These are phyloP conservation scores for Alternaria alternata DNA, from an alignment of 2,329 filamentous ascomycete genomes.

Conservation along the genomic window DNA sequence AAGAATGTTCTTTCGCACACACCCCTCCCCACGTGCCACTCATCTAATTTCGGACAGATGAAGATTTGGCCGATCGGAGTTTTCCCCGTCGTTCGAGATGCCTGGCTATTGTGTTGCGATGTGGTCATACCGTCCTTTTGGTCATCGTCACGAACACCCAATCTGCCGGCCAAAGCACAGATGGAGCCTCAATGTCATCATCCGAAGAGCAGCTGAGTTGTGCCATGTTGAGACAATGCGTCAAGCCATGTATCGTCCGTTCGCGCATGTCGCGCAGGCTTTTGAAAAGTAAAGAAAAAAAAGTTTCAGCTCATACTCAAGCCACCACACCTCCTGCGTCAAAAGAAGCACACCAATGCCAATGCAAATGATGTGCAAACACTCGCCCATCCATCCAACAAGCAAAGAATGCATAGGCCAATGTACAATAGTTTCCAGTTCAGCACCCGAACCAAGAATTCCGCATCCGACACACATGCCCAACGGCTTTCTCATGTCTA, in stretches of 20 bases:
- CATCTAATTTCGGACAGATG: constrained; percentile 22
- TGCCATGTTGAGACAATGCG: not conserved
- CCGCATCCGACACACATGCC: not conserved
- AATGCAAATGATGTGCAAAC: constrained; percentile 1
- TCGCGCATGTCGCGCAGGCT: not conserved
- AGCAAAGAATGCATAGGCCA: not conserved
- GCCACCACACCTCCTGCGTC: constrained; percentile 3
- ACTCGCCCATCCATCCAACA: not conserved
- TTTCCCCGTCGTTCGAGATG: not conserved
- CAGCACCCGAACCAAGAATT: not conserved
- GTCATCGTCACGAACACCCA: not conserved
- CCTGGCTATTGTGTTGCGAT: not conserved
- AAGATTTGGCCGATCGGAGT: constrained; percentile 14
- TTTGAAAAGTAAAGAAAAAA: not conserved
- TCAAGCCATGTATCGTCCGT: not conserved
- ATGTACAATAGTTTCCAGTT: not conserved
- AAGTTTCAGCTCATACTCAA: not conserved
- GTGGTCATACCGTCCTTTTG: constrained; percentile 1
- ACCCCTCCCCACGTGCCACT: not conserved
- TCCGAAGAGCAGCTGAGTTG: not conserved
- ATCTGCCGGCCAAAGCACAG: not conserved
- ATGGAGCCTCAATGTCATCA: not conserved
- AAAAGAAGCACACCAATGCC: not conserved
- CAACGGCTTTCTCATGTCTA: not conserved
- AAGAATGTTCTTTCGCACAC: constrained; percentile 16